Percentiles rank a stretch among this genome's conserved stretches.
phyloP scores from a whole-genome alignment of 352 stramenopile species.

The Phytophthora meadii region DNA sequence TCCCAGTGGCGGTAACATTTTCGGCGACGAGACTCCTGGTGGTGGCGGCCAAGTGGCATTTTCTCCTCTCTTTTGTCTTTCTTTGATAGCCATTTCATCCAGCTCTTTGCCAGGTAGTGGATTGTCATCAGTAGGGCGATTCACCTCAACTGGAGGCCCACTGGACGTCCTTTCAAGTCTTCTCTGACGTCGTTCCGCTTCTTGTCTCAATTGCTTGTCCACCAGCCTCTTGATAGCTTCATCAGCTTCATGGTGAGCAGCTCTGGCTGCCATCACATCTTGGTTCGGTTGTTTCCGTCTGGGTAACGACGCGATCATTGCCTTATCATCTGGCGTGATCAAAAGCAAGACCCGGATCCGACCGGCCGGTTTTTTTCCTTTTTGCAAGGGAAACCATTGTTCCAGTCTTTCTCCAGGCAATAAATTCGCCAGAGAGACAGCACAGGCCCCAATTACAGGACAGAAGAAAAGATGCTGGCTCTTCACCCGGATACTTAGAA shows the following conservation, averaged over 20 bases:
- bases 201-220: constrained; percentile 42
- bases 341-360: constrained; percentile 54
- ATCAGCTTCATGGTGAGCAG: constrained; percentile 65
- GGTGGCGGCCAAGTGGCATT: constrained; percentile 36
- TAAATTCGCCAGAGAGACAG: constrained; percentile 61
- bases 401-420: constrained; percentile 46
- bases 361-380: constrained; percentile 57
- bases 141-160: constrained; percentile 30
- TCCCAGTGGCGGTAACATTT: constrained; percentile 34
- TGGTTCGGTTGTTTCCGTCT: constrained; percentile 38
- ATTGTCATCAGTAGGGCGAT: constrained; percentile 7
- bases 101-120: constrained; percentile 18
- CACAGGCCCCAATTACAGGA: constrained; percentile 55
- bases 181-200: constrained; percentile 38
- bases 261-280: constrained; percentile 55
- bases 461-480: constrained; percentile 73
- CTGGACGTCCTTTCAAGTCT: constrained; percentile 23
- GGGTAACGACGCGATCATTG: not conserved
- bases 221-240: constrained; percentile 69
- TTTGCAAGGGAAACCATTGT: constrained; percentile 62
- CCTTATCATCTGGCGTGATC: constrained; percentile 33
- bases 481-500: constrained; percentile 71
- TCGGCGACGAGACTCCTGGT: constrained; percentile 27
- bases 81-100: constrained; percentile 21
- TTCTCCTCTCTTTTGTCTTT: constrained; percentile 21